Base-by-base conservation (phyloP, 331 rosid species). In the Pyracantha coccinea region DNA sequence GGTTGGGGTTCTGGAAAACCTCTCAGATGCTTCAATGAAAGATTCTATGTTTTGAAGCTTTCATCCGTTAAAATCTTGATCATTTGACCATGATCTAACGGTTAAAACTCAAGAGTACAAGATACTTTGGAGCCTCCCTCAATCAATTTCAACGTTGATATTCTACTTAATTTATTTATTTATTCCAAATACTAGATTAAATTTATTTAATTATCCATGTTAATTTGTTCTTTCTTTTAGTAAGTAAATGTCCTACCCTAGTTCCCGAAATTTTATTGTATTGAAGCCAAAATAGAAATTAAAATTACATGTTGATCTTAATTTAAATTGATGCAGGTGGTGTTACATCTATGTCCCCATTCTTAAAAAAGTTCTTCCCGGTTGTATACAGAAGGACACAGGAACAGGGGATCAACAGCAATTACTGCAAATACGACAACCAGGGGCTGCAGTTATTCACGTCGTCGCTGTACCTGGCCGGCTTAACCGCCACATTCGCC, bases 381-480 rank as follows among this genome's bases (percentile, higher is more conserved):
- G 89, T 44, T 2, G 93, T 88, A 1, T 85, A 88, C n/a, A 58
- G 45, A 41, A 84, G 59, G 35, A 88, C 89, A 1, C 75, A 2
- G 74, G 21, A 62, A 6, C 23, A 11, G 21, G 72, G 1, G 1
- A 0, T 15, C 0, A 24, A 79, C 0, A 84, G 93, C 63, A 92
- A 86, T 66, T 92, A 94, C 85, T 94, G 99, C 86, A 90, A 88
- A 75, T 88, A 91, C 44, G 96, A 92, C 61, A 87, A 89, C 79
- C 89, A 89, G 69, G 89, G 92, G 7, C 73, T 92, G 11, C 96
- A 90, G 29, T n/a, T 90, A 12, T 94, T 92, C 89, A 94, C 97
- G 1, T 92, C 99, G 33, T 94, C 97, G 13, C 75, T 92, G 15
- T 94, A 94, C 74, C 85, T 94, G 10, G 97, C 99, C 1, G 99